phyloP scores from a whole-genome alignment of 495 filamentous ascomycete genomes.

The Apodospora peruviana region DNA sequence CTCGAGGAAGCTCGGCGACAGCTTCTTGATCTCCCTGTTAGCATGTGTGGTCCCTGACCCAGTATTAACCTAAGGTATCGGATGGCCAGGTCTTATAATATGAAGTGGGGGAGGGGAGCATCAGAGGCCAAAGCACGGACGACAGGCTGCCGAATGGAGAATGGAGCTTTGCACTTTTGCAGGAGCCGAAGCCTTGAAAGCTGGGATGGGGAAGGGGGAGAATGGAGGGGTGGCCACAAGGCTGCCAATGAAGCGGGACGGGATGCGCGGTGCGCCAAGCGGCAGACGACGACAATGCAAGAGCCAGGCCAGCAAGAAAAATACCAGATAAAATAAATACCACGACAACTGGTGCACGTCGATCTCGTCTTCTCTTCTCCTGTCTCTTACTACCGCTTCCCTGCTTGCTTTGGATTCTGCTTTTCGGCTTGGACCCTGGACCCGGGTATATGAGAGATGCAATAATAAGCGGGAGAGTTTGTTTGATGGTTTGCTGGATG shows the following conservation, averaged over 20 bases:
- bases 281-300: not conserved
- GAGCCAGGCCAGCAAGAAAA: not conserved
- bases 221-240: not conserved
- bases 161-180: too few species aligned
- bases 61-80: constrained; percentile 1
- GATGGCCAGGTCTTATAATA: not conserved
- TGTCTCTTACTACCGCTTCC: too few species aligned
- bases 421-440: too few species aligned
- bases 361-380: too few species aligned
- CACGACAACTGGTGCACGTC: too few species aligned
- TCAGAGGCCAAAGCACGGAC: not conserved
- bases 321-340: too few species aligned
- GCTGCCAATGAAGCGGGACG: not conserved
- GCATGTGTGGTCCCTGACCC: constrained; percentile 22
- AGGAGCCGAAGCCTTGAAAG: too few species aligned
- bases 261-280: not conserved
- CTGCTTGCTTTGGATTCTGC: too few species aligned
- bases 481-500: too few species aligned
- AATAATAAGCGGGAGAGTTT: too few species aligned
- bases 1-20: constrained; percentile 29
- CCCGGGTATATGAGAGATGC: too few species aligned
- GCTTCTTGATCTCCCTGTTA: constrained; percentile 27
- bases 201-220: not conserved
- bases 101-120: not conserved
- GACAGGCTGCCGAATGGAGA: not conserved